phyloP scores from a whole-genome alignment of 2,329 filamentous ascomycete species.

The Thyridium curvatum region DNA sequence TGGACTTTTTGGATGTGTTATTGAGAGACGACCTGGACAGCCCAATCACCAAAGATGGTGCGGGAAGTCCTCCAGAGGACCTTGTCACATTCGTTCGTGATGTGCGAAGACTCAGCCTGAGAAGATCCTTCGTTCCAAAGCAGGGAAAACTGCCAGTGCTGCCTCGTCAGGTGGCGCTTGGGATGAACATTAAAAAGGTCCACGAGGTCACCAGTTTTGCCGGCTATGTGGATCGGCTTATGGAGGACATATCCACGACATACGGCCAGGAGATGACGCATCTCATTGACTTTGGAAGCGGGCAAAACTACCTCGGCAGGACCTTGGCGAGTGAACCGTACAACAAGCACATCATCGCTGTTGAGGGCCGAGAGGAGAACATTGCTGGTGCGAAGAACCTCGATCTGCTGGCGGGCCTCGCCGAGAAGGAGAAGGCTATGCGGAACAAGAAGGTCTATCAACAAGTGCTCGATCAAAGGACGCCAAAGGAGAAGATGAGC shows the following conservation, averaged over 20 bases:
- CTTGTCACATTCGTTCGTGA: slow-evolving; percentile 67
- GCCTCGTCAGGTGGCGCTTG: slow-evolving; percentile 68
- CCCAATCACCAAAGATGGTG: background rate
- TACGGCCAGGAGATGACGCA: slow-evolving; percentile 65
- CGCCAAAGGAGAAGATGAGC: slow-evolving; percentile 32
- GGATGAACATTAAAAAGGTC: slow-evolving; percentile 94
- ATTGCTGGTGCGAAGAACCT: slow-evolving; percentile 79
- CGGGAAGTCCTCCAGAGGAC: slow-evolving; percentile 37
- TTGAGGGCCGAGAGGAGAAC: slow-evolving; percentile 82
- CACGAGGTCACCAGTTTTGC: slow-evolving; percentile 92
- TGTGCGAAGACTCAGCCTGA: slow-evolving; percentile 64
- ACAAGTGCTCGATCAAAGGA: slow-evolving; percentile 37
- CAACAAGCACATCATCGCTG: slow-evolving; percentile 79
- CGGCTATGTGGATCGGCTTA: slow-evolving; percentile 65
- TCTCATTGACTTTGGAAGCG: slow-evolving; percentile 92
- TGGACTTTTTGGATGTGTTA: slow-evolving; percentile 73
- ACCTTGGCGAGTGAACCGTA: slow-evolving; percentile 81
- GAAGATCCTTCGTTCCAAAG: slow-evolving; percentile 47
- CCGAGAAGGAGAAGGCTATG: slow-evolving; percentile 65
- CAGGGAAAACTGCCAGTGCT: slow-evolving; percentile 45
- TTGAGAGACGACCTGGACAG: slow-evolving; percentile 66
- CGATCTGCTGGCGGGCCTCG: slow-evolving; percentile 75
- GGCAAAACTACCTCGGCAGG: slow-evolving; percentile 91
- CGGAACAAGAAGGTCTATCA: slow-evolving; percentile 78
- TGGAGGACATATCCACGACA: slow-evolving; percentile 49